Conservation (phyloP, 148 eudicot genomes). For the Salicornia ramosissima region DNA sequence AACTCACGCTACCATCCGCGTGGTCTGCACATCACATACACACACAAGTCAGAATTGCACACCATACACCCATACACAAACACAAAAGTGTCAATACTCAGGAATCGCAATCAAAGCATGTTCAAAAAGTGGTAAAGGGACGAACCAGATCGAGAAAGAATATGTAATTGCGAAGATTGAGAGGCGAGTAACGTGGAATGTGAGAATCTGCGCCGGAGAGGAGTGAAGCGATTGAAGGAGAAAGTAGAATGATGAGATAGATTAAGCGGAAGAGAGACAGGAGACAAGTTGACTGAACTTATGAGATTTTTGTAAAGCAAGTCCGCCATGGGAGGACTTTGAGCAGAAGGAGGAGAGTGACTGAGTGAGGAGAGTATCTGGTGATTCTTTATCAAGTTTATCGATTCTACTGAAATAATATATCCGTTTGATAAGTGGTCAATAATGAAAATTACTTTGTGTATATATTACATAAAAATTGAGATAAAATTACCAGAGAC, state of each 20-base stretch:
- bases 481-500: too few relatives aligned
- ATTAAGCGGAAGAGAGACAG: conserved; percentile 9
- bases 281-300: conserved; percentile 2
- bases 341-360: conserved; percentile 12
- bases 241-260: conserved; percentile 6
- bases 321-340: conserved; percentile 34
- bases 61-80: not conserved
- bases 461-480: too few relatives aligned
- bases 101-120: not conserved
- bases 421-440: too few relatives aligned
- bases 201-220: conserved; percentile 13
- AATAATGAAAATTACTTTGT: too few relatives aligned
- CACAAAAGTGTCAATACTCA: conserved; percentile 9
- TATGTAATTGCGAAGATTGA: conserved; percentile 12
- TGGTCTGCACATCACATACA: conserved; percentile 37
- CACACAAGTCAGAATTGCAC: too few relatives aligned
- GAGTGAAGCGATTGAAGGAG: conserved; percentile 17
- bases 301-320: conserved; percentile 18
- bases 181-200: conserved; percentile 8
- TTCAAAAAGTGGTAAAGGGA: not conserved
- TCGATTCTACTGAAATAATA: too few relatives aligned
- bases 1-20: conserved; percentile 63
- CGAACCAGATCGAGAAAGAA: conserved; percentile 33
- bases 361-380: conserved; percentile 13
- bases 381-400: not conserved